These are phyloP conservation scores for Backusella psychrophila DNA, from an alignment of 192 early-diverging fungal species.

Conservation along the genomic window DNA sequence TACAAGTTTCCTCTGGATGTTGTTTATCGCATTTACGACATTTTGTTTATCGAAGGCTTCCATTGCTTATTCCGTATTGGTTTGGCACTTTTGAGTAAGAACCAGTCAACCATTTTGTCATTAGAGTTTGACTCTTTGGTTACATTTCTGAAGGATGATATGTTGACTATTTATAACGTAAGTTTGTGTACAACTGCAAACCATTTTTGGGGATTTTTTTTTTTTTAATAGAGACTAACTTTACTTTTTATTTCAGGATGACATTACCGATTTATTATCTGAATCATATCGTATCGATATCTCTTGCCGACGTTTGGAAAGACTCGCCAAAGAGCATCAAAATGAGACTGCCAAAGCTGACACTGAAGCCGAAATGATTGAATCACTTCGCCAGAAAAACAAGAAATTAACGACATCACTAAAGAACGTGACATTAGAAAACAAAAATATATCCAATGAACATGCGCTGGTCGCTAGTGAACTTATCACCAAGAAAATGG, in stretches of 20 bases:
- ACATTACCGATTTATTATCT: conserved; percentile 69
- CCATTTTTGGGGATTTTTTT: not conserved
- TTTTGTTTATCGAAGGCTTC: conserved; percentile 89
- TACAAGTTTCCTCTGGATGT: conserved; percentile 94
- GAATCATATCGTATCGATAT: conserved; percentile 79
- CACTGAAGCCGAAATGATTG: conserved; percentile 64
- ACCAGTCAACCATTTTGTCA: conserved; percentile 11
- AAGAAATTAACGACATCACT: conserved; percentile 56
- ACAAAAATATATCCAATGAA: conserved; percentile 69
- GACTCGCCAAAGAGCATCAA: conserved; percentile 68
- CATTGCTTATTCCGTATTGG: conserved; percentile 83
- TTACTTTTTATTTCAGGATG: conserved; percentile 30
- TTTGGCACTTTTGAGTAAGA: conserved; percentile 13
- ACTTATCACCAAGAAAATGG: conserved; percentile 57
- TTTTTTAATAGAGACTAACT: not conserved
- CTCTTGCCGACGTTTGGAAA: conserved; percentile 61
- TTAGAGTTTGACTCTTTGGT: conserved; percentile 14
- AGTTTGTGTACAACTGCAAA: not conserved
- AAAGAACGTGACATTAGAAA: conserved; percentile 54
- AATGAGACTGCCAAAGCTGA: conserved; percentile 60
- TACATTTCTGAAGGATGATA: conserved; percentile 16
- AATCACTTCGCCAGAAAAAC: conserved; percentile 64
- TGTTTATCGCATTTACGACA: conserved; percentile 89
- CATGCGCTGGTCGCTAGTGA: conserved; percentile 71
- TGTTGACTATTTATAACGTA: conserved; percentile 13